Conservation (phyloP, 139 green algal genomes). For the Microglena sp. region DNA sequence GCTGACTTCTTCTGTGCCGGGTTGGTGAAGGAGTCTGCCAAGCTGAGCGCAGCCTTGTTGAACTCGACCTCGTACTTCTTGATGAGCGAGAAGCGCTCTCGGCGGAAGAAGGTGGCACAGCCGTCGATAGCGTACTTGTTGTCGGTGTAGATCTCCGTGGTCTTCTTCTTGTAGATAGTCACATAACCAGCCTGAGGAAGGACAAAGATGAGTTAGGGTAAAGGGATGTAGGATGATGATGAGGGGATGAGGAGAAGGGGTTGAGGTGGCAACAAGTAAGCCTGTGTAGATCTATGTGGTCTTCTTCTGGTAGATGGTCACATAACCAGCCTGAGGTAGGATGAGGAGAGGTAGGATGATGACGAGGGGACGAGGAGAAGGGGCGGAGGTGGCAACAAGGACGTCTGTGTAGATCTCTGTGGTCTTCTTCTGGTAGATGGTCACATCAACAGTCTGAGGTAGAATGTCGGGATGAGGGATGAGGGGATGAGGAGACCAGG, state of each 20-base stretch:
- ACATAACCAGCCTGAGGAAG: slow-evolving; percentile 80
- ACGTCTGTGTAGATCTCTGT: slow-evolving; percentile 80
- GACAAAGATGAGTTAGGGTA: no score
- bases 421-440: slow-evolving; percentile 98
- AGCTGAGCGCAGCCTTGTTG: neutral
- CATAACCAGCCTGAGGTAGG: slow-evolving; percentile 80
- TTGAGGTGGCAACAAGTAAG: no score
- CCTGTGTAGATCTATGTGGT: slow-evolving; percentile 85
- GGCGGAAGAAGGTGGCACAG: slow-evolving; percentile 93
- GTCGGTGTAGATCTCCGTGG: slow-evolving; percentile 80
- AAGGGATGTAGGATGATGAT: no score
- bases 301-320: slow-evolving; percentile 98
- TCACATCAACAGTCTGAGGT: slow-evolving; percentile 79
- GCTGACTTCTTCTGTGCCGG: neutral
- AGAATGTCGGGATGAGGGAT: no score
- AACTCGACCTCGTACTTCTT: slow-evolving; percentile 82
- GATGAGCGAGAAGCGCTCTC: slow-evolving; percentile 82
- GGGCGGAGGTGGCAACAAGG: no score
- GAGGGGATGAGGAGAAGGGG: no score
- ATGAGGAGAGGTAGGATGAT: no score
- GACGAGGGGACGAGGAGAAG: no score
- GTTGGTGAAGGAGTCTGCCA: neutral
- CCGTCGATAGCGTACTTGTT: slow-evolving; percentile 89
- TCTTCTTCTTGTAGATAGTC: slow-evolving; percentile 99
- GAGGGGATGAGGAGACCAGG: no score